phyloP scores from a whole-genome alignment of 352 stramenopile genomes.

The Pythium rhizo-oryzae region DNA sequence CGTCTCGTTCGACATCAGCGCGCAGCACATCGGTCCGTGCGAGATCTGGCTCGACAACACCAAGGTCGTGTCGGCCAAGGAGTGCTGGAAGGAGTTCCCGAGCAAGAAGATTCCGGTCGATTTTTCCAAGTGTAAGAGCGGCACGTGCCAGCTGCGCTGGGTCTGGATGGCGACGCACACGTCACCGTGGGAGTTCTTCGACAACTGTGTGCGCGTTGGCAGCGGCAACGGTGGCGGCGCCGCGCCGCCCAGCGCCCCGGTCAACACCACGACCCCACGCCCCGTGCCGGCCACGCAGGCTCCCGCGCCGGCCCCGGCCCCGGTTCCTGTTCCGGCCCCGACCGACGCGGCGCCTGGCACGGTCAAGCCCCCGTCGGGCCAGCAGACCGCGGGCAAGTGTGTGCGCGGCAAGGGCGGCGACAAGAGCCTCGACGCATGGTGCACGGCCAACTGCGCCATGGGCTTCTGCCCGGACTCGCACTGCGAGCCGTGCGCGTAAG shows the following conservation, averaged over 20 bases:
- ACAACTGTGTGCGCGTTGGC: slow-evolving; percentile 43
- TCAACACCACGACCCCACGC: slow-evolving; percentile 7
- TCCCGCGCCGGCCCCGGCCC: not conserved
- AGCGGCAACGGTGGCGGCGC: not conserved
- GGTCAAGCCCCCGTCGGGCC: not conserved
- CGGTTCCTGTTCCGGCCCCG: not conserved
- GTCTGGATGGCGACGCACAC: slow-evolving; percentile 55
- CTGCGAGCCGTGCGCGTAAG: slow-evolving; percentile 26
- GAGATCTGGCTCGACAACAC: slow-evolving; percentile 49
- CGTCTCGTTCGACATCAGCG: slow-evolving; percentile 37
- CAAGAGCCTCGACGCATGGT: slow-evolving; percentile 33
- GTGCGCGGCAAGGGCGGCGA: slow-evolving; percentile 25
- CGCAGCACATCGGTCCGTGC: slow-evolving; percentile 43
- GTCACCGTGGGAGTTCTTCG: slow-evolving; percentile 45
- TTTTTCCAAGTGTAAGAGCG: slow-evolving; percentile 35
- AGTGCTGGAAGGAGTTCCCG: slow-evolving; percentile 40
- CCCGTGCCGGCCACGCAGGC: not conserved
- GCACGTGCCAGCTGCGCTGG: slow-evolving; percentile 41
- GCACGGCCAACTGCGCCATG: slow-evolving; percentile 32
- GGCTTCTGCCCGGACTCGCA: slow-evolving; percentile 32
- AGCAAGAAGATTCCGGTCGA: slow-evolving; percentile 39
- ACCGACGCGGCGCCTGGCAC: not conserved
- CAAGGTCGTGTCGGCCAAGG: slow-evolving; percentile 33
- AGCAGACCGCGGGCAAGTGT: slow-evolving; percentile 6
- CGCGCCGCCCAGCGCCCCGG: not conserved